These are phyloP conservation scores for Dryas octopetala DNA, from an alignment of 306 rosid genomes.

Conservation along the genomic window DNA sequence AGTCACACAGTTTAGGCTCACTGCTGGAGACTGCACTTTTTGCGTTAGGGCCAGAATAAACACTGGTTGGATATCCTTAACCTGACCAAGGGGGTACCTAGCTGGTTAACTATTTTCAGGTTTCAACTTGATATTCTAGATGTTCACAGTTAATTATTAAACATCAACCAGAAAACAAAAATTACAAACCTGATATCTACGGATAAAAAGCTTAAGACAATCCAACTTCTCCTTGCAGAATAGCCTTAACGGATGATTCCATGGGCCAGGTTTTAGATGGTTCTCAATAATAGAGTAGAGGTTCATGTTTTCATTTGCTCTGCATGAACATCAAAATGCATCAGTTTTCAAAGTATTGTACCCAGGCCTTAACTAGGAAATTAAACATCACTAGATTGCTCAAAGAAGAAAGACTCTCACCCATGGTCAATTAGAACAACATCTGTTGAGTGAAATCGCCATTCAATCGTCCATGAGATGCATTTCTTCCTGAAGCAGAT, in stretches of 20 bases:
- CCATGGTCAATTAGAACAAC: slow-evolving; percentile 61
- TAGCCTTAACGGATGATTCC: slow-evolving; percentile 60
- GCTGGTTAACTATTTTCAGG: background rate
- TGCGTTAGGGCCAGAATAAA: background rate
- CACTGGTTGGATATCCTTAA: background rate
- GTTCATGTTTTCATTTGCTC: slow-evolving; percentile 60
- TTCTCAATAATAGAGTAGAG: slow-evolving; percentile 54
- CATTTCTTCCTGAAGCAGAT: slow-evolving; percentile 60
- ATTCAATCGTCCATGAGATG: slow-evolving; percentile 91
- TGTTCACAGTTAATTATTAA: background rate
- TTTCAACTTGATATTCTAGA: background rate
- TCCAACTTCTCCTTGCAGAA: slow-evolving; percentile 58
- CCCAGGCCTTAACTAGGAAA: background rate
- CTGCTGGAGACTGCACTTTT: background rate
- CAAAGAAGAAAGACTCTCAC: slow-evolving; percentile 42
- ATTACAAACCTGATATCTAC: slow-evolving; percentile 60
- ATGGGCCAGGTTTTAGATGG: slow-evolving; percentile 77
- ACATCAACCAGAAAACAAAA: slow-evolving; percentile 13
- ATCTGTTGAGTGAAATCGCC: slow-evolving; percentile 69
- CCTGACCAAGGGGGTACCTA: background rate
- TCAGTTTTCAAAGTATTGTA: slow-evolving; percentile 16
- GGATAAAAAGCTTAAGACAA: slow-evolving; percentile 67
- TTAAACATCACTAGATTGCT: background rate
- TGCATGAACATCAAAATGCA: slow-evolving; percentile 34
- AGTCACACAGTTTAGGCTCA: background rate